Evolutionary conservation across 2,329 filamentous ascomycete genomes (phyloP).

Genomic region (Talaromyces sp.): DNA sequence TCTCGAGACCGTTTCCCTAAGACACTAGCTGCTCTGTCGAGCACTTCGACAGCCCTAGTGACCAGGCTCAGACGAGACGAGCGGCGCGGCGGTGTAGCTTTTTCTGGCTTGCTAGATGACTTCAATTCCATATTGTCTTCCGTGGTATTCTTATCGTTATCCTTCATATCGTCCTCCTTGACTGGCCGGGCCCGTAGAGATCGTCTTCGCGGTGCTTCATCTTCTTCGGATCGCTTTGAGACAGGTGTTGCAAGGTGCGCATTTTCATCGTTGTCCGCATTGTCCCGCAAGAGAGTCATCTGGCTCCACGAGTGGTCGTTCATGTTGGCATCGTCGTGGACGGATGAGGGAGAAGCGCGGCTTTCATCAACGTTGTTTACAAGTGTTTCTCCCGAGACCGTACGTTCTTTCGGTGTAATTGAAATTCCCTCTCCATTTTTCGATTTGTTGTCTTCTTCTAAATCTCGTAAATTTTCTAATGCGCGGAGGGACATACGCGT

Average conservation of each 20-base stretch:
- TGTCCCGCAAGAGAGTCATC: constrained; percentile 23
- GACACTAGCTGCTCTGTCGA: constrained; percentile 49
- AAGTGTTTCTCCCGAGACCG: constrained; percentile 34
- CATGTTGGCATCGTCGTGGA: constrained; percentile 42
- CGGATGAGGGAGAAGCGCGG: constrained; percentile 34
- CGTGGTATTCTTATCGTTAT: background rate
- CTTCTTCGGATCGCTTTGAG: constrained; percentile 36
- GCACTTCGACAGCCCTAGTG: constrained; percentile 44
- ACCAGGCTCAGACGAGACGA: constrained; percentile 46
- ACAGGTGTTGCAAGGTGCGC: constrained; percentile 33
- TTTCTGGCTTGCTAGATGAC: constrained; percentile 22
- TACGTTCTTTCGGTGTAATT: constrained; percentile 28
- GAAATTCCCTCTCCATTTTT: constrained; percentile 21
- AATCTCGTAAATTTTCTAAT: constrained; percentile 28
- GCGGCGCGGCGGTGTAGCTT: constrained; percentile 31
- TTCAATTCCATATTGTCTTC: constrained; percentile 14
- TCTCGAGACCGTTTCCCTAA: constrained; percentile 62
- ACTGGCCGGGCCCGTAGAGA: constrained; percentile 33
- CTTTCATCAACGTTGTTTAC: constrained; percentile 38
- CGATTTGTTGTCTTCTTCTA: constrained; percentile 24
- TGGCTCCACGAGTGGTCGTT: constrained; percentile 37
- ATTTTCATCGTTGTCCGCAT: constrained; percentile 25
- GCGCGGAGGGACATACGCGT: constrained; percentile 39
- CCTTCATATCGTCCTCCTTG: constrained; percentile 26
- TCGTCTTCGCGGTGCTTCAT: constrained; percentile 27